Evolutionary conservation across 228 moss, liverwort and hornwort genomes (phyloP).

Genomic region (Sphagnum fallax): DNA sequence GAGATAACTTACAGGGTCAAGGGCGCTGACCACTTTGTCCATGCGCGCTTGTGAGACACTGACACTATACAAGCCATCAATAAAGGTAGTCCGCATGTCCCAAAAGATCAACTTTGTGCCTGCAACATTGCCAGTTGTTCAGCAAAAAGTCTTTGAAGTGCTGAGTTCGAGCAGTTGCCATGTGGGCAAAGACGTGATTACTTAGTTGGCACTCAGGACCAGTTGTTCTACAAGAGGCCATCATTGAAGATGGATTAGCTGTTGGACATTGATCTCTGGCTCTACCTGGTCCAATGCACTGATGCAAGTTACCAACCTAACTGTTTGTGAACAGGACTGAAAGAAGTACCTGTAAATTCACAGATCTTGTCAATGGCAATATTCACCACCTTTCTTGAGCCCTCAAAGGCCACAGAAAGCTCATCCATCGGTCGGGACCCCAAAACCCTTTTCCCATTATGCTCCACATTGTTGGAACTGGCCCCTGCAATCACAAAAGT

Average conservation of each 20-base stretch:
- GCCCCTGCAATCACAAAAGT: conserved; percentile 15
- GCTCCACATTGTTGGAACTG: conserved; percentile 39
- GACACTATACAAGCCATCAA: conserved; percentile 88
- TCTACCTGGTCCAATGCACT: no score
- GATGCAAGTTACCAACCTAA: background rate
- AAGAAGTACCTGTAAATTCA: conserved; percentile 70
- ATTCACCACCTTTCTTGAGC: conserved; percentile 76
- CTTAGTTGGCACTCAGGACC: no score
- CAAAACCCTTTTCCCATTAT: conserved; percentile 45
- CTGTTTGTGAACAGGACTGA: conserved; percentile 1
- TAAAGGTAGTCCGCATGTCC: conserved; percentile 76
- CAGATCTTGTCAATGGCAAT: conserved; percentile 68
- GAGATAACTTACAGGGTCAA: conserved; percentile 65
- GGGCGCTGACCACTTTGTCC: conserved; percentile 75
- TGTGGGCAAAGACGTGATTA: no score
- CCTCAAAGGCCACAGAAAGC: conserved; percentile 71
- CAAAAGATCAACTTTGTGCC: conserved; percentile 90
- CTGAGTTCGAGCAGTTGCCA: no score
- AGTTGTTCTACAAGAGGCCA: no score
- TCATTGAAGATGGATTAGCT: no score
- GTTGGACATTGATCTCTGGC: no score
- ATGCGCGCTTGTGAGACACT: conserved; percentile 80
- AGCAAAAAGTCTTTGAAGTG: no score
- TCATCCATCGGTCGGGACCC: conserved; percentile 60
- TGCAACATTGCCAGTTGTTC: conserved; percentile 5